Percentiles rank a stretch among this genome's conserved stretches.
These are phyloP conservation scores for Exophiala viscosa DNA, from an alignment of 2,329 filamentous ascomycete species.

Conservation along the genomic window DNA sequence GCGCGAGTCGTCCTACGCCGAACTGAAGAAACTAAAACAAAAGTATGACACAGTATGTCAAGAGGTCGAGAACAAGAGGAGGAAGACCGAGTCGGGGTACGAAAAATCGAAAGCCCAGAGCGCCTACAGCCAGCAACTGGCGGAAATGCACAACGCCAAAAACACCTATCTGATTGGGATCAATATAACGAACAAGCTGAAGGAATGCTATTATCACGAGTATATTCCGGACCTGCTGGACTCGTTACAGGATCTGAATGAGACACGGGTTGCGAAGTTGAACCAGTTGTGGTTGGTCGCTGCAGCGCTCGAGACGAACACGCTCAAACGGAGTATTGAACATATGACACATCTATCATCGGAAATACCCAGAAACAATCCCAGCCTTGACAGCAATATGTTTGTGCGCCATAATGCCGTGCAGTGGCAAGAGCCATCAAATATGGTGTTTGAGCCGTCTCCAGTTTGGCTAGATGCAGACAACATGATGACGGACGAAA, in stretches of 20 bases:
- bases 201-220: conserved; percentile 95
- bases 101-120: conserved; percentile 90
- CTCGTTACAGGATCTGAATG: conserved; percentile 83
- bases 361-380: conserved; percentile 84
- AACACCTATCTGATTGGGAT: conserved; percentile 97
- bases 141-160: conserved; percentile 97
- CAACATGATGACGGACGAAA: conserved; percentile 77
- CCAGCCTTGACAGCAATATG: conserved; percentile 93
- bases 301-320: conserved; percentile 72
- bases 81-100: conserved; percentile 91
- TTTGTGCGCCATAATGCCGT: conserved; percentile 89
- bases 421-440: conserved; percentile 74
- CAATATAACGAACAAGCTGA: conserved; percentile 95
- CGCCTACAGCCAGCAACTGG: conserved; percentile 84
- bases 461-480: conserved; percentile 96
- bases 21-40: conserved; percentile 83
- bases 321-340: conserved; percentile 68
- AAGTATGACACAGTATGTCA: conserved; percentile 93
- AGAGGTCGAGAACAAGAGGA: conserved; percentile 88
- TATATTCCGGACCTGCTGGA: conserved; percentile 92
- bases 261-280: conserved; percentile 78
- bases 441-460: conserved; percentile 87
- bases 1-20: conserved; percentile 75
- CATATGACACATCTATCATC: conserved; percentile 68
- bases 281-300: conserved; percentile 84